Evolutionary conservation across 1,284 basidiomycete genomes (phyloP).

Genomic region (Fistulinella cinereoalba): DNA sequence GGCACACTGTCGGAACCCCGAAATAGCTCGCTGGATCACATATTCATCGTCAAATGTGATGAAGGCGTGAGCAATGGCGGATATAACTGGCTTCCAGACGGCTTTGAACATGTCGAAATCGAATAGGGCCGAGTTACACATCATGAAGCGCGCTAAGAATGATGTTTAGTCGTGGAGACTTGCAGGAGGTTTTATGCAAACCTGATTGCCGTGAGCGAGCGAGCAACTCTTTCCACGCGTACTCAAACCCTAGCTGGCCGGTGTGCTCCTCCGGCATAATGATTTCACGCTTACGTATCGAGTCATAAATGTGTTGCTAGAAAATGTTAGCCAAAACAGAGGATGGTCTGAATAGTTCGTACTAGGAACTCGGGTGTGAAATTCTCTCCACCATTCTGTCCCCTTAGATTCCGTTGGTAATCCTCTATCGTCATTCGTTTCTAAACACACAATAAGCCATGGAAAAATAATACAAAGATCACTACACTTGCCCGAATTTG

Average conservation of each 20-base stretch:
- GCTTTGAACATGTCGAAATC: constrained; percentile 92
- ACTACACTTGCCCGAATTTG: constrained; percentile 72
- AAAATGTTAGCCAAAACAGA: constrained; percentile 6
- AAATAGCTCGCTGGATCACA: constrained; percentile 91
- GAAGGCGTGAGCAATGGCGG: constrained; percentile 90
- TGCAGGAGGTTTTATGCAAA: constrained; percentile 32
- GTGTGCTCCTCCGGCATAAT: constrained; percentile 98
- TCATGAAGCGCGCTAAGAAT: constrained; percentile 66
- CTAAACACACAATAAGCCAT: constrained; percentile 39
- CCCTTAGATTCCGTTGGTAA: constrained; percentile 89
- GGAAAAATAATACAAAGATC: constrained; percentile 2
- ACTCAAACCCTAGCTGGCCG: constrained; percentile 96
- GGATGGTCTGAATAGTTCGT: constrained; percentile 24
- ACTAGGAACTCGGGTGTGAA: constrained; percentile 88
- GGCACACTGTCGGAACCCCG: constrained; percentile 95
- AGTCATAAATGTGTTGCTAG: constrained; percentile 89
- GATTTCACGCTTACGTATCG: constrained; percentile 92
- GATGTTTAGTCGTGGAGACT: constrained; percentile 4
- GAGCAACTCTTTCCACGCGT: constrained; percentile 97
- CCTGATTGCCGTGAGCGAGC: constrained; percentile 79
- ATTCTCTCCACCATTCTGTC: constrained; percentile 85
- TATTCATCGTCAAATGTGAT: constrained; percentile 96
- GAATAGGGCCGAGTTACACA: constrained; percentile 77
- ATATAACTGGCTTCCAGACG: constrained; percentile 90
- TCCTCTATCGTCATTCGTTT: constrained; percentile 97